These are phyloP conservation scores for Gamarada debralockiae DNA, from an alignment of 495 filamentous ascomycete genomes.

Conservation along the genomic window DNA sequence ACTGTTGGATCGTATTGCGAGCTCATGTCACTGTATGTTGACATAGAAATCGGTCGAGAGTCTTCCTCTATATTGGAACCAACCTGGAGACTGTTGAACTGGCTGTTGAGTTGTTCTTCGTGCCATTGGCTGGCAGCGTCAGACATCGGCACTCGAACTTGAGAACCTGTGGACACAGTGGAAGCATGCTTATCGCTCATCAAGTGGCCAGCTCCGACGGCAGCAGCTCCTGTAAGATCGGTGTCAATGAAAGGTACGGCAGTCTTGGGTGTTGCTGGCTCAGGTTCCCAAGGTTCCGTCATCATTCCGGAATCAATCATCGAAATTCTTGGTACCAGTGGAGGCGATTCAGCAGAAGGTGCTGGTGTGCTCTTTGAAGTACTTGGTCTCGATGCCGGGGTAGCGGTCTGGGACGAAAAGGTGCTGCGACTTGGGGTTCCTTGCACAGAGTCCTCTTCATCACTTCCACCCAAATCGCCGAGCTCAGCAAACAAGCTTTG, in stretches of 20 bases:
- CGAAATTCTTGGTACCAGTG: slow-evolving; percentile 37
- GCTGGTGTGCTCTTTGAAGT: slow-evolving; percentile 45
- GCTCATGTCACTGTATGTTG: slow-evolving; percentile 25
- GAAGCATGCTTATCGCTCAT: slow-evolving; percentile 7
- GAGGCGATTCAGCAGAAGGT: slow-evolving; percentile 45
- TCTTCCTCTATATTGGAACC: not conserved
- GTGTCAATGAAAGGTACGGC: slow-evolving; percentile 14
- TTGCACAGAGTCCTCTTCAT: slow-evolving; percentile 39
- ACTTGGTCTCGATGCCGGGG: slow-evolving; percentile 32
- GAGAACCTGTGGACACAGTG: slow-evolving; percentile 11
- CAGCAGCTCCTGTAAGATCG: slow-evolving; percentile 11
- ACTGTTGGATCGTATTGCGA: slow-evolving; percentile 32
- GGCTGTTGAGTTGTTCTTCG: slow-evolving; percentile 15
- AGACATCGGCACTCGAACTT: slow-evolving; percentile 8
- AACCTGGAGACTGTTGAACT: slow-evolving; percentile 5
- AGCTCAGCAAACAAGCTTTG: slow-evolving; percentile 92
- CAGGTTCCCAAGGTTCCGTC: slow-evolving; percentile 66
- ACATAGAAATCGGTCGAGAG: slow-evolving; percentile 20
- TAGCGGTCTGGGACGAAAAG: slow-evolving; percentile 32
- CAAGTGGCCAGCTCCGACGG: slow-evolving; percentile 7
- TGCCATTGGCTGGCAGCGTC: slow-evolving; percentile 25
- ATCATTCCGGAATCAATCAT: slow-evolving; percentile 85
- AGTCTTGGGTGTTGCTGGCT: slow-evolving; percentile 13
- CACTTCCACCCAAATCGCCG: slow-evolving; percentile 65
- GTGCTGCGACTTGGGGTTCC: slow-evolving; percentile 34